Percentiles rank a stretch among this genome's conserved stretches.
Conservation (phyloP, 108 stramenopile genomes). For the Mayamaea pseudoterrestris region DNA sequence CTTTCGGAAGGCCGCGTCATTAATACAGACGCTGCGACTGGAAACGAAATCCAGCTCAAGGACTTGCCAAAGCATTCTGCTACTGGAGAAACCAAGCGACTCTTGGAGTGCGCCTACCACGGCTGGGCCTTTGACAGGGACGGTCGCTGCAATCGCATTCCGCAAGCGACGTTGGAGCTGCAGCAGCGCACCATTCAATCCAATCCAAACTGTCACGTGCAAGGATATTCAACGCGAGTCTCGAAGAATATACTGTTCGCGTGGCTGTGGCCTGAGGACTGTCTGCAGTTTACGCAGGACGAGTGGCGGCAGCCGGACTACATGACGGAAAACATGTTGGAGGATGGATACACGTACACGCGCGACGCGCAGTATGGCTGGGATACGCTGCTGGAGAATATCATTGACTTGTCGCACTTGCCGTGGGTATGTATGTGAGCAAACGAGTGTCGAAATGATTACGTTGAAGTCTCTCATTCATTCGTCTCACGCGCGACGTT, state of each 20-base stretch:
- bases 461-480: too few species aligned
- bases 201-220: slow-evolving; percentile 20
- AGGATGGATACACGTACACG: slow-evolving; percentile 14
- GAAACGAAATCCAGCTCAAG: too few species aligned
- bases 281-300: background rate
- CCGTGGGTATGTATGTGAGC: slow-evolving; percentile 39
- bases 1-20: slow-evolving; percentile 74
- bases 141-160: slow-evolving; percentile 41
- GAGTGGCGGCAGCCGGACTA: slow-evolving; percentile 9
- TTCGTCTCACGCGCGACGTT: too few species aligned
- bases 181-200: background rate
- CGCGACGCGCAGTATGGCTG: slow-evolving; percentile 68
- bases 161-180: slow-evolving; percentile 40
- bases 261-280: slow-evolving; percentile 28
- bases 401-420: slow-evolving; percentile 71
- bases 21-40: too few species aligned
- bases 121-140: slow-evolving; percentile 74
- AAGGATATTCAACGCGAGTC: slow-evolving; percentile 16
- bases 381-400: slow-evolving; percentile 59
- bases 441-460: background rate
- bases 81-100: background rate
- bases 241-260: slow-evolving; percentile 28
- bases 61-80: slow-evolving; percentile 24
- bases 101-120: slow-evolving; percentile 80
- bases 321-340: slow-evolving; percentile 1